Base-by-base conservation (phyloP, 2,329 filamentous ascomycete genomes). In the Fusarium dimerum region DNA sequence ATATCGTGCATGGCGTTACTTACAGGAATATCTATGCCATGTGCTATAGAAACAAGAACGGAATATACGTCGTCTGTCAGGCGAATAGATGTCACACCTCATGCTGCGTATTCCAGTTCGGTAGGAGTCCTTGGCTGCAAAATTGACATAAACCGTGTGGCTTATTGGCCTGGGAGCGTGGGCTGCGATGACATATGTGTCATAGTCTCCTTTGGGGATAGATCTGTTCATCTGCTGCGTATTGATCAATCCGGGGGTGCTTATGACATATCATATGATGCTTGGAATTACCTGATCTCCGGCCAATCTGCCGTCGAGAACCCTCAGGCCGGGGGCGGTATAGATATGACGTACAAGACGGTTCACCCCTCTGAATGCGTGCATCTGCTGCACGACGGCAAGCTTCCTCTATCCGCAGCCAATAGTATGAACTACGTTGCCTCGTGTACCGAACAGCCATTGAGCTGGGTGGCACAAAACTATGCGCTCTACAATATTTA, bases 41-140 rank as follows among this genome's bases (percentile, higher is more conserved):
- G n/a, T n/a, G n/a, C n/a, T n/a, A n/a, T n/a, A n/a, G n/a, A n/a
- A n/a, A n/a, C n/a, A n/a, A n/a, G n/a, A n/a, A n/a, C n/a, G n/a
- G n/a, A n/a, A n/a, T n/a, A n/a, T n/a, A n/a, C n/a, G n/a, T n/a
- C n/a, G n/a, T n/a, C n/a, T n/a, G n/a, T n/a, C n/a, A n/a, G n/a
- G n/a, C n/a, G n/a, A n/a, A n/a, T n/a, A n/a, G n/a, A n/a, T 36
- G 70, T 74, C 46, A 83, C 80, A 6, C 80, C 80, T 20, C 81
- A 84, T 66, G 76, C 77, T 52, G 70, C 72, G 58, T 84, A 75
- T 71, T 79, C 77, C 2, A 81, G 78, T 5, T 82, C 79, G 1
- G 68, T 81, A 51, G 81, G 81, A 30, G 80, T 82, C 5, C 68
- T 82, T 8, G 81, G 81, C 50, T 83, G 81, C 75, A 79, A 81